Percentiles rank a stretch among this genome's conserved stretches.
These are phyloP conservation scores for Neonectria coccinea DNA, from an alignment of 2,329 filamentous ascomycete species.

Conservation along the genomic window DNA sequence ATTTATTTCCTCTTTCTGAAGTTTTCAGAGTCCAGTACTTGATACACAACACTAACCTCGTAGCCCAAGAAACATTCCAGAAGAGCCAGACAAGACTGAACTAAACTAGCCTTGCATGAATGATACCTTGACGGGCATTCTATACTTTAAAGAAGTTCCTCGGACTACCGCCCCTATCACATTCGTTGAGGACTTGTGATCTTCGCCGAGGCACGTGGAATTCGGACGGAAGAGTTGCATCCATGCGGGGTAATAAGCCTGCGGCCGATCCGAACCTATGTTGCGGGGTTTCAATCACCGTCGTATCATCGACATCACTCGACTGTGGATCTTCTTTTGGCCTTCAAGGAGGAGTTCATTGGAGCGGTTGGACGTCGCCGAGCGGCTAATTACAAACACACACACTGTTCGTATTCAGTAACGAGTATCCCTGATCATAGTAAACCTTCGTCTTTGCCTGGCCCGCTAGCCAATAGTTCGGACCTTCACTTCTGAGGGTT, in stretches of 20 bases:
- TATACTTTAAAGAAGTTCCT: not conserved
- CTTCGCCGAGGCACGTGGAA: not conserved
- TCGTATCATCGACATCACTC: not conserved
- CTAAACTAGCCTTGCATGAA: not conserved
- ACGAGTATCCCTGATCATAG: not conserved
- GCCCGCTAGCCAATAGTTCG: not conserved
- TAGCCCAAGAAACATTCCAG: not conserved
- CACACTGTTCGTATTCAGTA: not conserved
- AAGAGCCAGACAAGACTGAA: not conserved
- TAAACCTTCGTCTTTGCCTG: not conserved
- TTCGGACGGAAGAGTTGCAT: not conserved
- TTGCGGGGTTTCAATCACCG: not conserved
- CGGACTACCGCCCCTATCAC: not conserved
- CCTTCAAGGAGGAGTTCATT: not conserved
- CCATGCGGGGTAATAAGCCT: not conserved
- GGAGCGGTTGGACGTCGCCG: conserved; percentile 2
- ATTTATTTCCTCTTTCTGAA: too few relatives aligned
- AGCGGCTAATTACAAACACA: conserved; percentile 4
- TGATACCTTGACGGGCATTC: not conserved
- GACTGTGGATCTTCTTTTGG: conserved; percentile 8
- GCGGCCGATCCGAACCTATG: not conserved
- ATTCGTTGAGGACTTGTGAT: not conserved
- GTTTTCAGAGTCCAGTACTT: too few relatives aligned
- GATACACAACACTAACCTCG: not conserved
- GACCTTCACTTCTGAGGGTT: not conserved